A percentile compares a stretch with the other conserved stretches of the same genome.
These are phyloP conservation scores for Aspergillus sclerotialis DNA, from an alignment of 2,329 filamentous ascomycete genomes.

Conservation along the genomic window DNA sequence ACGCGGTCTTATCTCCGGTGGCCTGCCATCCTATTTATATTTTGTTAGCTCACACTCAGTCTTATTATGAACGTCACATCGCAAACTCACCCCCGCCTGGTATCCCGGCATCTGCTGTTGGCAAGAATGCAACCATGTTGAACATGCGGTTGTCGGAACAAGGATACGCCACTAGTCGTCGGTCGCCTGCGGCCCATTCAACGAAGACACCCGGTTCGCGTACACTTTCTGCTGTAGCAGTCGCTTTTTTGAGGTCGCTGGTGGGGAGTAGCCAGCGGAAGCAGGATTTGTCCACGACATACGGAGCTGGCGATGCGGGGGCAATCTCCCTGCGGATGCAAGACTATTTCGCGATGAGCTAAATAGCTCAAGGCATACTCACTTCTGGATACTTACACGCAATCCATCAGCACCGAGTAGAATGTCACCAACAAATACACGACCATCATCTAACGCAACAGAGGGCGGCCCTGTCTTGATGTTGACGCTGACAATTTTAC, in stretches of 20 bases:
- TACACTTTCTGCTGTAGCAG: conserved; percentile 8
- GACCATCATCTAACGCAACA: too few species aligned
- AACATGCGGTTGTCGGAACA: conserved; percentile 38
- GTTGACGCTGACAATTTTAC: conserved; percentile 41
- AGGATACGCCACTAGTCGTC: conserved; percentile 41
- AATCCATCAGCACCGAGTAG: conserved; percentile 52
- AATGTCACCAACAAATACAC: conserved; percentile 47
- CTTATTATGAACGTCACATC: conserved; percentile 43
- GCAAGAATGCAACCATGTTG: conserved; percentile 41
- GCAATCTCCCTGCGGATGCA: conserved; percentile 13
- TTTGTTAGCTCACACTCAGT: conserved; percentile 27
- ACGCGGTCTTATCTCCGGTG: conserved; percentile 35
- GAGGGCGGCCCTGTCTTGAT: conserved; percentile 27
- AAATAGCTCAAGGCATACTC: too few species aligned
- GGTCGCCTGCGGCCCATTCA: conserved; percentile 36
- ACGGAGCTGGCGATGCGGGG: conserved; percentile 10
- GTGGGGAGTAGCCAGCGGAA: conserved; percentile 19
- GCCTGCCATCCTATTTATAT: conserved; percentile 17
- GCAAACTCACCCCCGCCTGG: conserved; percentile 40
- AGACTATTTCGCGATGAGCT: conserved; percentile 15
- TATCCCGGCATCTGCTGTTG: conserved; percentile 19
- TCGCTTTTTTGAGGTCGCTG: conserved; percentile 7
- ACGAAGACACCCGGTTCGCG: conserved; percentile 28
- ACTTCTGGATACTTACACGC: conserved; percentile 25
- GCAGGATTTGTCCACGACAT: conserved; percentile 16